Base-by-base conservation (phyloP, 371 early-diverging fungal genomes). In the Mortierella sp. region DNA sequence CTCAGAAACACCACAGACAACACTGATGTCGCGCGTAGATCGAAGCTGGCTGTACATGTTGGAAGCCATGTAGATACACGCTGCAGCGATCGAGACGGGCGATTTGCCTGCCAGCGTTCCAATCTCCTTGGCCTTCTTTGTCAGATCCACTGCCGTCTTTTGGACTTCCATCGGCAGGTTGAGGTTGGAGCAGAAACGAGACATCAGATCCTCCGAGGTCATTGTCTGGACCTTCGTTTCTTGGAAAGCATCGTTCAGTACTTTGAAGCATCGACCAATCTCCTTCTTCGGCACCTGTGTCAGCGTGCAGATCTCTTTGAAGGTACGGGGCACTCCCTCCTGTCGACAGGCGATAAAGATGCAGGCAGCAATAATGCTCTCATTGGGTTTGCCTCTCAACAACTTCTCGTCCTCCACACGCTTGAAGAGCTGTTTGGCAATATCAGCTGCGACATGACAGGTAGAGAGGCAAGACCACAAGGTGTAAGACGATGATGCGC, bases 341-440 rank as follows among this genome's bases (percentile, higher is more conserved):
- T 96, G 90, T 42, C 97, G 89, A 82, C 99, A 99, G 9, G 99
- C 99, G 61, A 99, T 92, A 64, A 95, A 97, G 67, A 99, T 94
- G 80, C 98, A 98, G 2, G 98, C 98, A 5, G 98, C 99, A 79
- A 97, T 94, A 56, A 99, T 88, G 14, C 93, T 94, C 61, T 98
- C 95, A 44, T 88, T 89, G 26, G 89, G 90, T 82, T 98, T 99
- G 44, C 98, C 96, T 46, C 92, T 89, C 23, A 96, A 78, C 37
- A 96, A 60, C 70, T 97, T 96, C 48, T 95, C 95, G 53, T 96
- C 95, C 65, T 92, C 91, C 5, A 89, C 92, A 31, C 89, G 86
- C 79, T 97, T 97, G 82, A 95, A 99, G 27, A 97, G 82, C 78
- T 95, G 95, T 79, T 99, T 99, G 41, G 99, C 98, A 26, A 93